A percentile compares a stretch with the other conserved stretches of the same genome.
Evolutionary conservation across 2,329 filamentous ascomycete species (phyloP).

Genomic region (Diaporthe sp.): DNA sequence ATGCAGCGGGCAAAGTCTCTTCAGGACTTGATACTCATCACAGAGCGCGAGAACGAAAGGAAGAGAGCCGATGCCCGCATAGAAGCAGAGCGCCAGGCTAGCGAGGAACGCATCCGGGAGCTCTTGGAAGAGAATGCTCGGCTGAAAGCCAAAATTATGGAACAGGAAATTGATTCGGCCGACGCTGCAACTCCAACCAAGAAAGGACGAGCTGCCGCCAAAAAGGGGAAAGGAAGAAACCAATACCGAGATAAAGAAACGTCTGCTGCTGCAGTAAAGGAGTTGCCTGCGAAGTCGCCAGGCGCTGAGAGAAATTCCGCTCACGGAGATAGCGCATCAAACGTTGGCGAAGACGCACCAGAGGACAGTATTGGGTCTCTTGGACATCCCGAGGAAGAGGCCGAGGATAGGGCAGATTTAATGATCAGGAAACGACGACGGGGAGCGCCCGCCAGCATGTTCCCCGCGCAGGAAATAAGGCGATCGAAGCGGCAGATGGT

Average conservation of each 20-base stretch:
- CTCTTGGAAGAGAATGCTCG: not conserved
- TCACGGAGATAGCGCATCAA: not conserved
- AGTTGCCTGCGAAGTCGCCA: not conserved
- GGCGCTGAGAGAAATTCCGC: not conserved
- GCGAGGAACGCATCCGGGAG: not conserved
- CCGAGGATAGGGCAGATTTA: no score
- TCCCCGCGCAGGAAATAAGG: not conserved
- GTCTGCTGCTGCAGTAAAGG: not conserved
- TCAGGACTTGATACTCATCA: conserved; percentile 18
- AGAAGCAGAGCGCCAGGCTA: conserved; percentile 7
- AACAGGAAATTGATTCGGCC: not conserved
- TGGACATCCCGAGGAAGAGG: not conserved
- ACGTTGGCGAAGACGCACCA: not conserved
- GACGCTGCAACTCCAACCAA: not conserved
- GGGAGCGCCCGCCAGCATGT: not conserved
- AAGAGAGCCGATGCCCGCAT: not conserved
- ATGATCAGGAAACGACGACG: not conserved
- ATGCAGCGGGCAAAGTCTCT: conserved; percentile 23
- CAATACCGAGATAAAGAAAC: not conserved
- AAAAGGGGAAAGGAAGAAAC: not conserved
- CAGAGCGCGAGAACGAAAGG: conserved; percentile 14
- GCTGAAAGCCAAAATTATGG: not conserved
- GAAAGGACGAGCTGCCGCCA: not conserved
- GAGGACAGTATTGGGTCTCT: not conserved
- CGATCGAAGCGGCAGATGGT: not conserved